phyloP scores from a whole-genome alignment of 2,329 filamentous ascomycete genomes.

The Apiospora arundinis region DNA sequence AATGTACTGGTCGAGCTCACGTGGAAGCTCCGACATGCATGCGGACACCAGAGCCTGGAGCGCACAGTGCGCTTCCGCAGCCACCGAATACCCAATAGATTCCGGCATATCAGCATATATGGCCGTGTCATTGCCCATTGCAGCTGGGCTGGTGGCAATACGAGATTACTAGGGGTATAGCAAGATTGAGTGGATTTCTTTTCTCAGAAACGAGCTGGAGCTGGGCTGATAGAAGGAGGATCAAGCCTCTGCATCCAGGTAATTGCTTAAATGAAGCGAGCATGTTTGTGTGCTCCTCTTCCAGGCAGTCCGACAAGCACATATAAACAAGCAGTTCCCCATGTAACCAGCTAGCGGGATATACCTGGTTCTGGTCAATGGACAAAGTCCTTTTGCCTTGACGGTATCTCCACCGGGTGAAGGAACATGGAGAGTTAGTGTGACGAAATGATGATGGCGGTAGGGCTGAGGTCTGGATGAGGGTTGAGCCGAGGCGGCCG shows the following conservation, averaged over 20 bases:
- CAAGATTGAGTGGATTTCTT: not conserved
- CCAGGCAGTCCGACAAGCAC: not conserved
- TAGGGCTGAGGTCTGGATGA: conserved; percentile 11
- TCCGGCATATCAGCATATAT: conserved; percentile 17
- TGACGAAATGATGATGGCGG: conserved; percentile 13
- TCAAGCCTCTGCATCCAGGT: conserved; percentile 2
- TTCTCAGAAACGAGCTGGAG: conserved; percentile 3
- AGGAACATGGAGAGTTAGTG: conserved; percentile 3
- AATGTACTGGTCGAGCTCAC: conserved; percentile 36
- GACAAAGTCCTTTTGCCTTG: not conserved
- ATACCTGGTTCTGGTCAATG: conserved; percentile 7
- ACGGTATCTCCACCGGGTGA: conserved; percentile 12
- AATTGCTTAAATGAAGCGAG: not conserved
- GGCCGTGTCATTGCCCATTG: conserved; percentile 10
- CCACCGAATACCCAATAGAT: conserved; percentile 39
- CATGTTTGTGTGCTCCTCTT: not conserved
- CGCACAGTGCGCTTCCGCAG: conserved; percentile 38
- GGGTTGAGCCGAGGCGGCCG: not conserved
- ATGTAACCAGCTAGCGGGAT: conserved; percentile 2
- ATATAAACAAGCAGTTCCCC: not conserved
- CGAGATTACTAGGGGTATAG: conserved; percentile 2
- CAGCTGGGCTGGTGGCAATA: conserved; percentile 11
- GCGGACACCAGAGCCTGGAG: conserved; percentile 36
- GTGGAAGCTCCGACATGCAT: conserved; percentile 41
- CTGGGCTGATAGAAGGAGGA: not conserved